Evolutionary conservation across 2,329 filamentous ascomycete species (phyloP).

Genomic region (Talaromyces islandicus): DNA sequence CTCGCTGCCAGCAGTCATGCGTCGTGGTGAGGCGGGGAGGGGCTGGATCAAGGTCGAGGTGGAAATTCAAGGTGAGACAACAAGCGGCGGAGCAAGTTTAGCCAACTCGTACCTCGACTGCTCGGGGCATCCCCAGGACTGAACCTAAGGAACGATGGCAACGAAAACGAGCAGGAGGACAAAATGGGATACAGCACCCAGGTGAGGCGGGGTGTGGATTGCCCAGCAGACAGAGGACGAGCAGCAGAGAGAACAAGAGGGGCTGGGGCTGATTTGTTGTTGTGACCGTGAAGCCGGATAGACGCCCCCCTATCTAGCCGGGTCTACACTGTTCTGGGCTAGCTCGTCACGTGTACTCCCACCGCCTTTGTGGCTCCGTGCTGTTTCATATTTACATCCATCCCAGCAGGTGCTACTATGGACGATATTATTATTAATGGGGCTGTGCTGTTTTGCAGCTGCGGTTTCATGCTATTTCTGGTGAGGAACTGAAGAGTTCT

Average conservation of each 20-base stretch:
- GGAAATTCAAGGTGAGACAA: conserved; percentile 25
- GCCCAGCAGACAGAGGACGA: neutral
- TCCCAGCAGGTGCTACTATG: neutral
- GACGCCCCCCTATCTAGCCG: neutral
- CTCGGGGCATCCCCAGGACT: neutral
- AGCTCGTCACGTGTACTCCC: neutral
- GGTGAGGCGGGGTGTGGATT: neutral
- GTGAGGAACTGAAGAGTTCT: neutral
- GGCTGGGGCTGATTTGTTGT: conserved; percentile 3
- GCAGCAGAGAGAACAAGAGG: neutral
- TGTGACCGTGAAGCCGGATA: neutral
- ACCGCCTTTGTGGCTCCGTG: neutral
- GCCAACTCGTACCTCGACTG: conserved; percentile 11
- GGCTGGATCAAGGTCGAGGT: conserved; percentile 11
- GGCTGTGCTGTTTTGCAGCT: neutral
- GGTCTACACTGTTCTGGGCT: neutral
- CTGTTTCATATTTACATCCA: neutral
- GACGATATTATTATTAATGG: neutral
- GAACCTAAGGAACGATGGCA: neutral
- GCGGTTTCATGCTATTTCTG: neutral
- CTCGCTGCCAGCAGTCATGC: neutral
- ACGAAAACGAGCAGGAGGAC: neutral
- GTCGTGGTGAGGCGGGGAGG: conserved; percentile 8
- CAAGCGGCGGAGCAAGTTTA: conserved; percentile 28
- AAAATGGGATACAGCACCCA: neutral